phyloP scores from a whole-genome alignment of 192 early-diverging fungal species.

The Coemansia asiatica region DNA sequence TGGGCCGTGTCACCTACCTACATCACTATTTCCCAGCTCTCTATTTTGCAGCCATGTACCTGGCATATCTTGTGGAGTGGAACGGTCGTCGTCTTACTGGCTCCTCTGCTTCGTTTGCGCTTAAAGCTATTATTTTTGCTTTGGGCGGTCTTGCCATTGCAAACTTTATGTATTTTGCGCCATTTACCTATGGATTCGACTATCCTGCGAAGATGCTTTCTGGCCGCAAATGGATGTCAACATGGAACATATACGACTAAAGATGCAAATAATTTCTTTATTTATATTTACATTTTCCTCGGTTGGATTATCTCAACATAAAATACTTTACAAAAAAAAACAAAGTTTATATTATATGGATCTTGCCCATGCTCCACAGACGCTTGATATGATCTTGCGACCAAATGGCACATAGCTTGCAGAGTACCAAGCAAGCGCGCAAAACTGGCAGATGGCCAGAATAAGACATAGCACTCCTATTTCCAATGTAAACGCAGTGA shows the following conservation, averaged over 20 bases:
- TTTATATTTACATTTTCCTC: background rate
- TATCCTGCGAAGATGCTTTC: slow-evolving; percentile 62
- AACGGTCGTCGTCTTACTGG: slow-evolving; percentile 47
- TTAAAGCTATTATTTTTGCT: background rate
- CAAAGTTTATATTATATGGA: slow-evolving; percentile 16
- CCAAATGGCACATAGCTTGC: slow-evolving; percentile 94
- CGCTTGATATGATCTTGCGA: slow-evolving; percentile 61
- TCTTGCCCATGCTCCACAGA: slow-evolving; percentile 57
- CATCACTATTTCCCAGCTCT: slow-evolving; percentile 98
- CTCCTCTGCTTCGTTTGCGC: slow-evolving; percentile 13
- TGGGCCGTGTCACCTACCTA: slow-evolving; percentile 94
- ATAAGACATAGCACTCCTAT: slow-evolving; percentile 74
- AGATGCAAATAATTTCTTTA: background rate
- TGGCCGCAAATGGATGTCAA: slow-evolving; percentile 68
- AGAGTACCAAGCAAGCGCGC: slow-evolving; percentile 85
- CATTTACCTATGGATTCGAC: slow-evolving; percentile 79
- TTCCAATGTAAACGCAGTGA: slow-evolving; percentile 69
- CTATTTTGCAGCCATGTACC: slow-evolving; percentile 87
- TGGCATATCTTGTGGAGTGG: slow-evolving; percentile 79
- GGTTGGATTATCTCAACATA: too few relatives aligned
- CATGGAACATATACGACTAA: slow-evolving; percentile 70
- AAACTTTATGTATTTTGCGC: slow-evolving; percentile 78
- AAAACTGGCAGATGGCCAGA: slow-evolving; percentile 82
- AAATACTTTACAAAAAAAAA: too few relatives aligned
- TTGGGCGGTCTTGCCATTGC: slow-evolving; percentile 27